phyloP scores from a whole-genome alignment of 164 flowering plant genomes.

The Litsea cubeba region DNA sequence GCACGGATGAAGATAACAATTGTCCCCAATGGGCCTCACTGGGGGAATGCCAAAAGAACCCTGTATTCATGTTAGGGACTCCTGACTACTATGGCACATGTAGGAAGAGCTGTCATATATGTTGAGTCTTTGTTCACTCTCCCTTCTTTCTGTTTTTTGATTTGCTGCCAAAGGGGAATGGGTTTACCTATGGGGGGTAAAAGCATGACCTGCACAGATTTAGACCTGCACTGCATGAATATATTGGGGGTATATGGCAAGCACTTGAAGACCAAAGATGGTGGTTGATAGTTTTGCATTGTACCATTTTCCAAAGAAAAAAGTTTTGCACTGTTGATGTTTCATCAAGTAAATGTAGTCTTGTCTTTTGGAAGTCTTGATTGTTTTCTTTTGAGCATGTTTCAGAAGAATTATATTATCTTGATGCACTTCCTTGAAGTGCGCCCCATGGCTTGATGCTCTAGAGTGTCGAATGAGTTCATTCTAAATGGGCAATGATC shows the following conservation, averaged over 20 bases:
- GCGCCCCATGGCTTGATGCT: too few relatives aligned
- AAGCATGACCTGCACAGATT: too few relatives aligned
- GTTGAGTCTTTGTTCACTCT: conserved; percentile 17
- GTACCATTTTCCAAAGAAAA: neutral
- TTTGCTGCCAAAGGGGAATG: too few relatives aligned
- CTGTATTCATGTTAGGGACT: conserved; percentile 75
- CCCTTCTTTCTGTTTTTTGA: too few relatives aligned
- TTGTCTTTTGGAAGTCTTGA: neutral
- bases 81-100: conserved; percentile 81
- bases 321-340: neutral
- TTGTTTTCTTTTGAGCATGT: neutral
- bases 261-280: neutral
- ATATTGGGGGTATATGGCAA: too few relatives aligned
- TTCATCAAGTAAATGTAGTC: neutral
- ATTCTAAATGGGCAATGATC: too few relatives aligned
- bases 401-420: neutral
- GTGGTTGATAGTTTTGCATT: neutral
- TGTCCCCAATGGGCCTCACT: conserved; percentile 70
- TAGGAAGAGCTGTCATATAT: conserved; percentile 76
- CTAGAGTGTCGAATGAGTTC: too few relatives aligned
- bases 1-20: conserved; percentile 74
- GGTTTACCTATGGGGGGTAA: too few relatives aligned
- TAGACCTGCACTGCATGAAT: too few relatives aligned
- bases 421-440: too few relatives aligned
- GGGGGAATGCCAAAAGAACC: conserved; percentile 83